A percentile compares a stretch with the other conserved stretches of the same genome.
These are phyloP conservation scores for Plectosphaerella cucumerina DNA, from an alignment of 2,329 filamentous ascomycete genomes.

Conservation along the genomic window DNA sequence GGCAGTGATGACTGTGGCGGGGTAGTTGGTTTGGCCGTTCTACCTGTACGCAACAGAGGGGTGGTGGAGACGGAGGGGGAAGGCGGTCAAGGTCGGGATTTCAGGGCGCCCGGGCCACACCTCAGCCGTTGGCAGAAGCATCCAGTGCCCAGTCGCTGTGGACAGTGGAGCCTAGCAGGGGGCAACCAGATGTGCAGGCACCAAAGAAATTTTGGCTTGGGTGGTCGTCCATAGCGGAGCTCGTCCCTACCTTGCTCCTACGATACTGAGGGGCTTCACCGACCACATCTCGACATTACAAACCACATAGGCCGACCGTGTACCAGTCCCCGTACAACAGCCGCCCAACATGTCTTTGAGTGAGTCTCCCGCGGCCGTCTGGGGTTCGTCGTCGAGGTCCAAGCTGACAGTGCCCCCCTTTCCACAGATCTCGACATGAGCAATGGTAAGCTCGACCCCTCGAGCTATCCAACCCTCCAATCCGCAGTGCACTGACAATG, in stretches of 20 bases:
- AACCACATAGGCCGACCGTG: background rate
- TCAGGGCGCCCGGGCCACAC: constrained; percentile 10
- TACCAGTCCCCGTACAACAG: background rate
- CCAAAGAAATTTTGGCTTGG: constrained; percentile 17
- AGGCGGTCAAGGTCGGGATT: constrained; percentile 12
- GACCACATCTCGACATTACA: background rate
- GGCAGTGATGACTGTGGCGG: constrained; percentile 2
- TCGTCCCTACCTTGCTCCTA: background rate
- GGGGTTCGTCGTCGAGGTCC: background rate
- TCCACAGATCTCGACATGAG: constrained; percentile 72
- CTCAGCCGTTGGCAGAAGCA: too few relatives aligned
- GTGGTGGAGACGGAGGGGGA: too few relatives aligned
- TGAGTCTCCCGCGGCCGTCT: constrained; percentile 8
- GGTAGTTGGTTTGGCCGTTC: background rate
- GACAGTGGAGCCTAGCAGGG: background rate
- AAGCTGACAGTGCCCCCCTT: constrained; percentile 27
- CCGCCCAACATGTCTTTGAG: constrained; percentile 18
- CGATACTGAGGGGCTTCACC: background rate
- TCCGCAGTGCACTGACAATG: constrained; percentile 9
- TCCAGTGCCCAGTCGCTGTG: too few relatives aligned
- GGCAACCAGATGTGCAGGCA: constrained; percentile 9
- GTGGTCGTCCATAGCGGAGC: constrained; percentile 7
- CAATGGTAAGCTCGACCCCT: constrained; percentile 57
- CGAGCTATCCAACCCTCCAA: background rate
- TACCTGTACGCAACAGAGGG: too few relatives aligned